A percentile compares a stretch with the other conserved stretches of the same genome.
phyloP scores from a whole-genome alignment of 2,329 filamentous ascomycete species.

The Aureobasidium subglaciale region DNA sequence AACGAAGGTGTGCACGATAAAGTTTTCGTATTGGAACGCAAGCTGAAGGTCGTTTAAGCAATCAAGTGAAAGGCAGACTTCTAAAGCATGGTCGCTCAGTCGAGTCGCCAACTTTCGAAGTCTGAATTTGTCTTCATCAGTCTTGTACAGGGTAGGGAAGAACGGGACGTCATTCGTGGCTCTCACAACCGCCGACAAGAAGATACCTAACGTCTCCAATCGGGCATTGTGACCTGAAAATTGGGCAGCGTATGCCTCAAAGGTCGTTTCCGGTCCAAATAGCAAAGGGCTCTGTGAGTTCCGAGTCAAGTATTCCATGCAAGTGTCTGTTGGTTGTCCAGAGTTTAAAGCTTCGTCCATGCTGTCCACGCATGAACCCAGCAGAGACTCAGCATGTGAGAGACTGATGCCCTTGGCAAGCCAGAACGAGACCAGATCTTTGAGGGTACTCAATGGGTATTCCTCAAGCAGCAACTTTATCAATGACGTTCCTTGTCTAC shows the following conservation, averaged over 20 bases:
- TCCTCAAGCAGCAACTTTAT: constrained; percentile 18
- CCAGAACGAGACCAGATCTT: constrained; percentile 23
- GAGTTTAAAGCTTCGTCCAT: constrained; percentile 18
- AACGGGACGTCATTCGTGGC: constrained; percentile 27
- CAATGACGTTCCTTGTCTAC: constrained; percentile 19
- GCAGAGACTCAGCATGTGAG: constrained; percentile 22
- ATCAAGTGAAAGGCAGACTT: constrained; percentile 28
- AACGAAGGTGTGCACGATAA: constrained; percentile 39
- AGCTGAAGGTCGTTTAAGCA: constrained; percentile 41
- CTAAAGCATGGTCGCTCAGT: constrained; percentile 32
- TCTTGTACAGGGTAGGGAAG: constrained; percentile 27
- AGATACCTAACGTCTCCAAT: constrained; percentile 36
- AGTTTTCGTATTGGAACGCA: constrained; percentile 41
- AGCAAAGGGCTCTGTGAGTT: constrained; percentile 18
- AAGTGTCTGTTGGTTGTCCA: constrained; percentile 4
- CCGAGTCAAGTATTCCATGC: constrained; percentile 11
- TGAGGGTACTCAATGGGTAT: constrained; percentile 18
- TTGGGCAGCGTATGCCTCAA: constrained; percentile 16
- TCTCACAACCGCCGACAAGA: constrained; percentile 34
- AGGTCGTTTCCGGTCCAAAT: background rate
- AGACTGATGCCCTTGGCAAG: constrained; percentile 24
- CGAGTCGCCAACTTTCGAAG: constrained; percentile 28
- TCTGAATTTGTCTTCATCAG: constrained; percentile 5
- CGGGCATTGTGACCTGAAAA: constrained; percentile 25
- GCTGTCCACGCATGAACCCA: constrained; percentile 21